Evolutionary conservation across 768 basidiomycete species (phyloP), one percentile per base, ranked within the genome.

Genomic region (Omphalotus guepiniiformis): DNA sequence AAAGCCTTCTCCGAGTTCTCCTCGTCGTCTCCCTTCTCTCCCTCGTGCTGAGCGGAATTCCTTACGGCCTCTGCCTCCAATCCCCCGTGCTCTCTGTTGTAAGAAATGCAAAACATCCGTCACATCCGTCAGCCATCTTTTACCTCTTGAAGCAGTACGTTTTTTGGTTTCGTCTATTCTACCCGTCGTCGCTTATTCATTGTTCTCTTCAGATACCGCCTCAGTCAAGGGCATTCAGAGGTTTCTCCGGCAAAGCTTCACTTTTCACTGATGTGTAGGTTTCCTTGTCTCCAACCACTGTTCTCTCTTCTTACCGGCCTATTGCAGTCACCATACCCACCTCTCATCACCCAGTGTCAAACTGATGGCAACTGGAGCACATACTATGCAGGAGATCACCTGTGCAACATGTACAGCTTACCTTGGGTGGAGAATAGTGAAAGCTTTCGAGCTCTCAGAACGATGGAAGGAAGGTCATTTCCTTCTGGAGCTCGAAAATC

Each of bases 361-460:
- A 47, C 69, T 84, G 23, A 82, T 84, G 80, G 69, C 67, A 34
- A 79, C 80, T 7, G 81, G 82, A 22, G 80, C 79, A 16, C 79
- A 83, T 55, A 79, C 78, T 12, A 76, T 80, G 68, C 73, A 77
- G 58, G 76, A 81, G 59, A 69, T 78, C 23, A 64, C 65, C 15
- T 83, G 81, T 59, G 60, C 67, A 4, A 64, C 63, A 4, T 82
- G 80, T 56, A 65, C 69, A 26, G 52, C 67, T 8, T 79, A 78
- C 56, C 65, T 83, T n/a, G 82, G 82, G 11, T 84, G 78, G 78
- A 77, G 78, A 59, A 80, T 84, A 40, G 62, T 79, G 4, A 73
- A 74, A 27, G 81, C 80, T 3, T 74, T 77, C 55, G 79, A 80
- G 48, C 55, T 58, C 30, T 62, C 76, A 2, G 82, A 84, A 61